Evolutionary conservation across 2,329 filamentous ascomycete genomes (phyloP), one percentile per base, ranked within the genome.

Genomic region (Nectriaceae sp.): DNA sequence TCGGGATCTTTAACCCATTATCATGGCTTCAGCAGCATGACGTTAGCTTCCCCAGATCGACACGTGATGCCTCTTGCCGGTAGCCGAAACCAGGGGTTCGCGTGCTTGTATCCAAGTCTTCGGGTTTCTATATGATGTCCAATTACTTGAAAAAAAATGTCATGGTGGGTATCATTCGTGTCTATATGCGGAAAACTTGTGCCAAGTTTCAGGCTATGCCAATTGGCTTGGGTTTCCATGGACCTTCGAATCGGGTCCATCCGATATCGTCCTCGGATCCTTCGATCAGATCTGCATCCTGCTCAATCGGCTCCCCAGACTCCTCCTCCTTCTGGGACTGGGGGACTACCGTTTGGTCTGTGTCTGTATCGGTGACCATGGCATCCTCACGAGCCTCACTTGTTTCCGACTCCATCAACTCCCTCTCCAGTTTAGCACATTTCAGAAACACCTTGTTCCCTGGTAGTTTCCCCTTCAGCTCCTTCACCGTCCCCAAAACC

Each of bases 141-240:
- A n/a, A n/a, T n/a, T n/a, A n/a, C n/a, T n/a, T n/a, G n/a, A n/a
- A n/a, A n/a, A n/a, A n/a, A n/a, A n/a, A n/a, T n/a, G n/a, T n/a
- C n/a, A n/a, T 10, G 15, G 15, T 31, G 26, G 26, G 26, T 31
- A 31, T 31, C 26, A 31, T 31, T 8, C 8, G 26, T 31, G 15
- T 31, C 26, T 31, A 31, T 47, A 36, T 40, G 44, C 48, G 15
- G 18, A 22, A 6, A 13, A 11, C 15, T 16, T 11, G 11, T 19
- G n/a, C n/a, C n/a, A 11, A 13, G 19, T 35, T 15, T 69, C 59
- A 83, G 8, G 77, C 72, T 44, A 78, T 69, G 4, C 82, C 82
- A 56, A 84, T 84, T 1, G 82, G 81, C 56, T 77, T 81, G 10
- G 80, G 73, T 49, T 74, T 75, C 82, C 82, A 85, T 3, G 69